phyloP scores from a whole-genome alignment of 352 stramenopile genomes.

The Phytophthora lateralis region DNA sequence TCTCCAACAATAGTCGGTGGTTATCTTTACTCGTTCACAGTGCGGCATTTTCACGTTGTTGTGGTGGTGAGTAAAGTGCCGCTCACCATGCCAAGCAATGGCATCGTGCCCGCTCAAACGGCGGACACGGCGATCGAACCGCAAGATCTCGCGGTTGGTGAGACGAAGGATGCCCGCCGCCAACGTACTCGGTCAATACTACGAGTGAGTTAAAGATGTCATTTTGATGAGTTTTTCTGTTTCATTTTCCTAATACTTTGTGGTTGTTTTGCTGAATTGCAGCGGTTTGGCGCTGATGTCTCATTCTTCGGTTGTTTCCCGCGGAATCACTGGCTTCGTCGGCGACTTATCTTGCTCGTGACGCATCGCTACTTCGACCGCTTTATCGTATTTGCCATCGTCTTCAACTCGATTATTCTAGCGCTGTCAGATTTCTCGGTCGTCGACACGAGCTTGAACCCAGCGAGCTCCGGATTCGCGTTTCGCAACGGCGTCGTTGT shows the following conservation, averaged over 20 bases:
- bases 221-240: too few relatives aligned
- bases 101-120: too few relatives aligned
- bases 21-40: too few relatives aligned
- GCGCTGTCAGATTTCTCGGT: slow-evolving; percentile 82
- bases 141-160: too few relatives aligned
- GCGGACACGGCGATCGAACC: too few relatives aligned
- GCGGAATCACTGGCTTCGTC: slow-evolving; percentile 52
- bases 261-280: background rate
- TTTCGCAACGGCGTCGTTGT: slow-evolving; percentile 47
- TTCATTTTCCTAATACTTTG: too few relatives aligned
- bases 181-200: too few relatives aligned
- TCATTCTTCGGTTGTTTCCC: slow-evolving; percentile 52
- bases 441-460: slow-evolving; percentile 67
- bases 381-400: slow-evolving; percentile 86
- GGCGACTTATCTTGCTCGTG: slow-evolving; percentile 48
- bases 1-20: slow-evolving; percentile 1
- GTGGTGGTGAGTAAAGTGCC: too few relatives aligned
- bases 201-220: too few relatives aligned
- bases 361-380: slow-evolving; percentile 74
- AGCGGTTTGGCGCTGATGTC: slow-evolving; percentile 51
- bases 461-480: slow-evolving; percentile 46
- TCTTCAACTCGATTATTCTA: slow-evolving; percentile 86
- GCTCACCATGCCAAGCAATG: too few relatives aligned
- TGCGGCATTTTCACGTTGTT: too few relatives aligned
- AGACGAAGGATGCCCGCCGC: too few relatives aligned